Conservation (phyloP, 2,329 filamentous ascomycete genomes). For the Fusarium falciforme region DNA sequence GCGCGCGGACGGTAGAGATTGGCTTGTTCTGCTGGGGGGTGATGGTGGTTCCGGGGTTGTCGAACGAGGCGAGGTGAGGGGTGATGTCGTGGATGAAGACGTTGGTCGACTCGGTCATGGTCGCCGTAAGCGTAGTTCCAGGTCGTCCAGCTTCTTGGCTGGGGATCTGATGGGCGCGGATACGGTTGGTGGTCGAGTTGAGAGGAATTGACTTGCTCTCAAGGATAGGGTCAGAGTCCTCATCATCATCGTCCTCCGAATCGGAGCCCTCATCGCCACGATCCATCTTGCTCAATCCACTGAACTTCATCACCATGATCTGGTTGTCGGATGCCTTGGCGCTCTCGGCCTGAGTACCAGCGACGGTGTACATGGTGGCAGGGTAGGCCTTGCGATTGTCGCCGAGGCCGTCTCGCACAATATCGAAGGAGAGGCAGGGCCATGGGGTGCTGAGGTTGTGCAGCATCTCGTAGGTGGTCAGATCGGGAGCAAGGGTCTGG, state of each 20-base stretch:
- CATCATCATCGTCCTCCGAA: conserved; percentile 79
- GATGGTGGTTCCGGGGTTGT: conserved; percentile 85
- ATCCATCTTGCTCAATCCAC: conserved; percentile 89
- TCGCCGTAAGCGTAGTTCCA: conserved; percentile 86
- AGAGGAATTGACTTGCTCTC: conserved; percentile 92
- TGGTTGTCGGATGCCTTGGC: conserved; percentile 85
- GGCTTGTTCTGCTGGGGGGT: conserved; percentile 89
- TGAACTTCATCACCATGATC: conserved; percentile 96
- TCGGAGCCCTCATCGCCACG: conserved; percentile 75
- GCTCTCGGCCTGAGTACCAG: conserved; percentile 90
- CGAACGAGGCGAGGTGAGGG: conserved; percentile 88
- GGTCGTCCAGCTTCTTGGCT: conserved; percentile 75
- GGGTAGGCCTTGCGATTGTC: conserved; percentile 94
- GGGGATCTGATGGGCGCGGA: conserved; percentile 85
- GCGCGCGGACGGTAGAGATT: conserved; percentile 85
- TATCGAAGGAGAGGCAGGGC: conserved; percentile 97
- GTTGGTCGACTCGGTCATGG: conserved; percentile 90
- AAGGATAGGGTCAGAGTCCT: conserved; percentile 87
- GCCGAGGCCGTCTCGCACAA: conserved; percentile 86
- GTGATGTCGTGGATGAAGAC: conserved; percentile 96
- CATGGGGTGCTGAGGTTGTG: conserved; percentile 94
- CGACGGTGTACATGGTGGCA: conserved; percentile 93
- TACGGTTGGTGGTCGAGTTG: conserved; percentile 90
- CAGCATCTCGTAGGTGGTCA: conserved; percentile 97
- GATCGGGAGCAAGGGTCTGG: conserved; percentile 90